These are phyloP conservation scores for Hippophae rhamnoides DNA, from an alignment of 306 rosid species.

Conservation along the genomic window DNA sequence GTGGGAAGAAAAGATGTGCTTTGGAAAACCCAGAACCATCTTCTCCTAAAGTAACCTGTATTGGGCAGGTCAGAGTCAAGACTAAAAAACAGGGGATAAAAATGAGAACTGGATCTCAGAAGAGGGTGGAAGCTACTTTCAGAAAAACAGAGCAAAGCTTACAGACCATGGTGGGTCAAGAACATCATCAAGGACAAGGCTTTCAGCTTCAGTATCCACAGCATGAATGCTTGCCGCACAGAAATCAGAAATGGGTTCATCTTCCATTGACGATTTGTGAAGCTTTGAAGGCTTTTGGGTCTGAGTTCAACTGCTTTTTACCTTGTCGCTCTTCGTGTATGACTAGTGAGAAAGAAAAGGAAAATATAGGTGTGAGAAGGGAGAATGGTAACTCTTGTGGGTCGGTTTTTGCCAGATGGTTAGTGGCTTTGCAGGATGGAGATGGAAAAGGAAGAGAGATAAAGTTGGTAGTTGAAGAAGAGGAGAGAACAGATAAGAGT, in stretches of 20 bases:
- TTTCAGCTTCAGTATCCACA: conserved; percentile 36
- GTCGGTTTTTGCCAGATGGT: conserved; percentile 63
- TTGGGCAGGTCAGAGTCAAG: conserved; percentile 89
- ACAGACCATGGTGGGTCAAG: neutral
- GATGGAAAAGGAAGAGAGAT: conserved; percentile 54
- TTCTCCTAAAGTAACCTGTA: conserved; percentile 89
- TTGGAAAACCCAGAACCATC: conserved; percentile 93
- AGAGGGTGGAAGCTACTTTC: conserved; percentile 54
- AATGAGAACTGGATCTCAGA: conserved; percentile 56
- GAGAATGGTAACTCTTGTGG: conserved; percentile 56
- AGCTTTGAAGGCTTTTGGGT: conserved; percentile 54
- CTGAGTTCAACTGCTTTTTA: conserved; percentile 73
- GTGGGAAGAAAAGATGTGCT: conserved; percentile 49
- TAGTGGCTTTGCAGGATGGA: conserved; percentile 67
- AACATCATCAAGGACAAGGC: neutral
- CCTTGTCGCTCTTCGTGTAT: conserved; percentile 71
- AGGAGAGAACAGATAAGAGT: conserved; percentile 18
- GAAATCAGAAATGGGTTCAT: conserved; percentile 86
- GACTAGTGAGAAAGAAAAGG: conserved; percentile 37
- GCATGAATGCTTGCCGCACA: conserved; percentile 46
- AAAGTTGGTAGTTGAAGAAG: conserved; percentile 50
- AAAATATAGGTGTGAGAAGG: conserved; percentile 20
- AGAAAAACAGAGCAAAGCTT: conserved; percentile 30
- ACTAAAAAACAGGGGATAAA: conserved; percentile 85
- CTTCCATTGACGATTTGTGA: conserved; percentile 82